Evolutionary conservation across 495 filamentous ascomycete species (phyloP).

Genomic region (Daldinia childiae): DNA sequence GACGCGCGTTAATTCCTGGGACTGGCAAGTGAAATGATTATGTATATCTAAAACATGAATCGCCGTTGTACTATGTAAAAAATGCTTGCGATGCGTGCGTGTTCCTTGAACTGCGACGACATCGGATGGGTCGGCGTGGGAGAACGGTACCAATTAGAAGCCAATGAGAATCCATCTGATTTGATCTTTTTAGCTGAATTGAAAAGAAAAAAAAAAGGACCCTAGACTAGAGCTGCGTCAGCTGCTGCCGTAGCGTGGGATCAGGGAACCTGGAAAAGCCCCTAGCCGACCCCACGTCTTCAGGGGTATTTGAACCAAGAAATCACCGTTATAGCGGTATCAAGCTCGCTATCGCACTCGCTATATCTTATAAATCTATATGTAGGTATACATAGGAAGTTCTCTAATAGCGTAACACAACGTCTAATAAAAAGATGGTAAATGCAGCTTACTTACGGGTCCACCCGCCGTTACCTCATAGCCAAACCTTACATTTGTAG

Average conservation of each 20-base stretch:
- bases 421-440: neutral
- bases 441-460: conserved; percentile 12
- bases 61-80: neutral
- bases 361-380: neutral
- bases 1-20: conserved; percentile 6
- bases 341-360: neutral
- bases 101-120: conserved; percentile 34
- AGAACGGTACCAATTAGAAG: conserved; percentile 12
- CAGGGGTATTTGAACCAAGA: neutral
- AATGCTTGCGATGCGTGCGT: conserved; percentile 28
- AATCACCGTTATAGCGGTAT: neutral
- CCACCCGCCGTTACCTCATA: conserved; percentile 9
- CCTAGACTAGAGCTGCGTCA: conserved; percentile 33
- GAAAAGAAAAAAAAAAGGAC: neutral
- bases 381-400: neutral
- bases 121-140: conserved; percentile 36
- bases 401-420: neutral
- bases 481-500: neutral
- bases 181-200: conserved; percentile 15
- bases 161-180: conserved; percentile 12
- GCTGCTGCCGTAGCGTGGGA: conserved; percentile 11
- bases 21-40: neutral
- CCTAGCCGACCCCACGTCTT: conserved; percentile 8
- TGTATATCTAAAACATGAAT: conserved; percentile 16
- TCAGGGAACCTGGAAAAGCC: conserved; percentile 14